phyloP scores from a whole-genome alignment of 1,139 yeast species.

The Geotrichum europaeum region DNA sequence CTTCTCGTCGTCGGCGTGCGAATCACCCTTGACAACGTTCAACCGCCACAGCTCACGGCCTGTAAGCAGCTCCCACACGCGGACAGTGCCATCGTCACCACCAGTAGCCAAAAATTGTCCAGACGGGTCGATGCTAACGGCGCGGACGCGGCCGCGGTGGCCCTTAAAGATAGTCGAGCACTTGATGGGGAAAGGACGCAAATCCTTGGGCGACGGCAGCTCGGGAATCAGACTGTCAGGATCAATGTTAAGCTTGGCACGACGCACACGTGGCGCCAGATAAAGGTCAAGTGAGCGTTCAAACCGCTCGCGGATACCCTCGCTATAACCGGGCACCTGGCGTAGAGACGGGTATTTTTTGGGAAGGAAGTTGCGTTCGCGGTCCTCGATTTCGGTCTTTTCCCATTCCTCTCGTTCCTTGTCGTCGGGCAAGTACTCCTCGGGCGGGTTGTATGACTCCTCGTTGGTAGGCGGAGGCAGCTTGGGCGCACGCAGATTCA shows the following conservation, averaged over 20 bases:
- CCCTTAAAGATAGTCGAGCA: slow-evolving; percentile 82
- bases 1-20: slow-evolving; percentile 17
- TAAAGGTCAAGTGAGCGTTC: slow-evolving; percentile 92
- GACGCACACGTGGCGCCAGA: slow-evolving; percentile 93
- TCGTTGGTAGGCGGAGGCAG: slow-evolving; percentile 94
- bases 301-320: slow-evolving; percentile 79
- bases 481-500: slow-evolving; percentile 94
- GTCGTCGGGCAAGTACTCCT: slow-evolving; percentile 74
- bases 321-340: slow-evolving; percentile 89
- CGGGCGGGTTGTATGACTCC: slow-evolving; percentile 96
- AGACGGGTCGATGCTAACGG: slow-evolving; percentile 76
- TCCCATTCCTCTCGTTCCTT: slow-evolving; percentile 76
- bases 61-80: slow-evolving; percentile 92
- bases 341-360: slow-evolving; percentile 76
- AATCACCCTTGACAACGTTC: slow-evolving; percentile 38
- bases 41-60: slow-evolving; percentile 86
- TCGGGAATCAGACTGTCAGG: slow-evolving; percentile 96
- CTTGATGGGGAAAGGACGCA: slow-evolving; percentile 96
- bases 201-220: slow-evolving; percentile 91
- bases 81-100: slow-evolving; percentile 92
- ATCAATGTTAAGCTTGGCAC: slow-evolving; percentile 83
- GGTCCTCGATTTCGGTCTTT: slow-evolving; percentile 64
- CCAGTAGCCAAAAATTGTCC: slow-evolving; percentile 98
- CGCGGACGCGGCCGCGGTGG: slow-evolving; percentile 75
- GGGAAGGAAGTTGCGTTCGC: slow-evolving; percentile 76